phyloP scores from a whole-genome alignment of 345 rosid species.

The Lumnitzera racemosa region DNA sequence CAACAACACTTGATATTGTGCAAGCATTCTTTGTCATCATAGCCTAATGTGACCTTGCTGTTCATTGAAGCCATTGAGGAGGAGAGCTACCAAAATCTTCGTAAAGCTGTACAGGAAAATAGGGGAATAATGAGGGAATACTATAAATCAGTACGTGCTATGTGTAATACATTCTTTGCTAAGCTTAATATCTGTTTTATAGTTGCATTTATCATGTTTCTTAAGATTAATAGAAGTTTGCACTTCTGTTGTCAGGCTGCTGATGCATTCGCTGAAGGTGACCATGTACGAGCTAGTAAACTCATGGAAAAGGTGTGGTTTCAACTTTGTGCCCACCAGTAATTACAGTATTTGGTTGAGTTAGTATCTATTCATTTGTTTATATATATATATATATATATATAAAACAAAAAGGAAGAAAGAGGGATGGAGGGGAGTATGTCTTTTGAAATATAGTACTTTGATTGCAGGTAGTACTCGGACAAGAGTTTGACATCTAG shows the following conservation, averaged over 20 bases:
- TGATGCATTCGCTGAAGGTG: constrained; percentile 34
- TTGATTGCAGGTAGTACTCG: too few species aligned
- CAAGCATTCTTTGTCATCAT: too few species aligned
- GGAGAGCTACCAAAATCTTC: constrained; percentile 41
- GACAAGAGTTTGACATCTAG: too few species aligned
- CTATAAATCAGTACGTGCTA: constrained; percentile 37
- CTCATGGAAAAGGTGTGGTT: constrained; percentile 35
- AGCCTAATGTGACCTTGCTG: too few species aligned
- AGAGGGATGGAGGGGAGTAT: too few species aligned
- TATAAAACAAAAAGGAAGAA: too few species aligned
- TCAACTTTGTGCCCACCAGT: not conserved
- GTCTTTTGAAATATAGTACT: too few species aligned
- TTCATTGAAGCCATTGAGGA: constrained; percentile 22
- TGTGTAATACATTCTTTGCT: not conserved
- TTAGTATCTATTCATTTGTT: too few species aligned
- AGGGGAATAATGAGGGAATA: constrained; percentile 49
- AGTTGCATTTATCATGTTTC: not conserved
- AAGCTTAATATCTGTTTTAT: not conserved
- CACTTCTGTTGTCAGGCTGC: constrained; percentile 34
- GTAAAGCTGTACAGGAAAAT: constrained; percentile 44
- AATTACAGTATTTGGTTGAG: not conserved
- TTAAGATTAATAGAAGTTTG: constrained; percentile 5
- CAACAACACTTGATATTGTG: too few species aligned
- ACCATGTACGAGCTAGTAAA: constrained; percentile 31
- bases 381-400: too few species aligned